phyloP scores from a whole-genome alignment of 2,329 filamentous ascomycete species.

The Exophiala lecanii-corni region DNA sequence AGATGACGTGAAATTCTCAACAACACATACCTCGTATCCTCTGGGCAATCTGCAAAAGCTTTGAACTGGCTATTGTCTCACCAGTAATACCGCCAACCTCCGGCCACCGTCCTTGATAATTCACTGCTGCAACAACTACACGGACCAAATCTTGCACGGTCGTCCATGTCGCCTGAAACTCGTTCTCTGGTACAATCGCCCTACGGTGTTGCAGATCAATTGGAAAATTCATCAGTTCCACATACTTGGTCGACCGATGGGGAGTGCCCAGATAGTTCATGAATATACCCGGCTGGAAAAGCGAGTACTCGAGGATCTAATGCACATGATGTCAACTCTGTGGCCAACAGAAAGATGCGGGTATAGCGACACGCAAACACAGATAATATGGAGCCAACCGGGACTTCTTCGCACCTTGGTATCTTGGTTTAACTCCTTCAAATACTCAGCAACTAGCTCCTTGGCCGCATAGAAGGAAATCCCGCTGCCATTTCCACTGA shows the following conservation, averaged over 20 bases:
- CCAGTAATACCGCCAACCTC: slow-evolving; percentile 37
- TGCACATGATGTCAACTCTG: too few species aligned
- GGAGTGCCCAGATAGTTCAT: slow-evolving; percentile 53
- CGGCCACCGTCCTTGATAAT: slow-evolving; percentile 41
- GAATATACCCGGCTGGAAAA: slow-evolving; percentile 55
- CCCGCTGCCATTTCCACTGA: too few species aligned
- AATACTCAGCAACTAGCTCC: slow-evolving; percentile 45
- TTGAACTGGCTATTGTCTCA: slow-evolving; percentile 27
- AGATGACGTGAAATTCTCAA: slow-evolving; percentile 1
- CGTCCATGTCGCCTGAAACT: slow-evolving; percentile 32
- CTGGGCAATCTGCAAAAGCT: slow-evolving; percentile 34
- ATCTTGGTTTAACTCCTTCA: slow-evolving; percentile 48
- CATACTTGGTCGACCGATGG: slow-evolving; percentile 41
- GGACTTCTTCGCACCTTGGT: slow-evolving; percentile 40
- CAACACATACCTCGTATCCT: slow-evolving; percentile 32
- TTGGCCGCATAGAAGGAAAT: slow-evolving; percentile 55
- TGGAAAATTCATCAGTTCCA: slow-evolving; percentile 33
- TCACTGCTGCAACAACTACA: slow-evolving; percentile 36
- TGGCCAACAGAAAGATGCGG: too few species aligned
- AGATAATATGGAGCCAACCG: too few species aligned
- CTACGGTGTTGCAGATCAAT: slow-evolving; percentile 36
- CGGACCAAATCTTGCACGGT: slow-evolving; percentile 35
- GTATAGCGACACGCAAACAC: too few species aligned
- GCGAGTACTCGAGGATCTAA: slow-evolving; percentile 52
- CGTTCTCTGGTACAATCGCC: slow-evolving; percentile 31